Evolutionary conservation across 1,284 basidiomycete species (phyloP), one percentile per base, ranked within the genome.

Genomic region (Marasmius tenuissimus): DNA sequence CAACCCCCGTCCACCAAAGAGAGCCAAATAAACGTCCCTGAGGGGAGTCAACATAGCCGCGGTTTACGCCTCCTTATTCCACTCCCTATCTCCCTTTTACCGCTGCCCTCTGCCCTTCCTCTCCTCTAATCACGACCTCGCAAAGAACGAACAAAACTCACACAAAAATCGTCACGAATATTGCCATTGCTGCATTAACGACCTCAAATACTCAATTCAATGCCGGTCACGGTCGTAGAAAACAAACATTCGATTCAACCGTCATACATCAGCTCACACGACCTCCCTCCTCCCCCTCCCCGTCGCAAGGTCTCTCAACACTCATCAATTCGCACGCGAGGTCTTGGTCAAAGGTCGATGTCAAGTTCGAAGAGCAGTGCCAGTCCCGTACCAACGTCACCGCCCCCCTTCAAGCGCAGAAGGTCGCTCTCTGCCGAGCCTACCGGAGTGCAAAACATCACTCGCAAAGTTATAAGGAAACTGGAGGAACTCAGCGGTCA

Each of bases 381-480:
- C 10, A 38, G 52, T 34, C 34, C 52, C n/a, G 34, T 33, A 8
- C 50, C 50, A 27, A 51, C 50, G 20, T 27, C 50, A 11, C 34
- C 50, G 20, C 22, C 50, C n/a, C 6, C 50, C 27, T 51, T 22
- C 34, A 51, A 51, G 16, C 50, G 50, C 20, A 27, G 20, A 51
- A 27, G 50, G 27, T 65, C 74, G 4, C 61, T 76, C 27, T 73
- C 75, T 10, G 47, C 69, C 35, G 75, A 72, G 57, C 63, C 72
- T 16, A 77, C 75, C 52, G 76, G 76, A 42, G 76, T 79, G 45
- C 73, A 79, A 65, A 75, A 79, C 63, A 80, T 81, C 65, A 80
- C 78, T 4, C 71, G 78, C 56, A 79, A 80, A 64, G 78, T 81
- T 49, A 80, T 81, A 60, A 75, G 70, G 62, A 73, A 74, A 35